Base-by-base conservation (phyloP, 306 rosid genomes). In the Rosa rugosa region DNA sequence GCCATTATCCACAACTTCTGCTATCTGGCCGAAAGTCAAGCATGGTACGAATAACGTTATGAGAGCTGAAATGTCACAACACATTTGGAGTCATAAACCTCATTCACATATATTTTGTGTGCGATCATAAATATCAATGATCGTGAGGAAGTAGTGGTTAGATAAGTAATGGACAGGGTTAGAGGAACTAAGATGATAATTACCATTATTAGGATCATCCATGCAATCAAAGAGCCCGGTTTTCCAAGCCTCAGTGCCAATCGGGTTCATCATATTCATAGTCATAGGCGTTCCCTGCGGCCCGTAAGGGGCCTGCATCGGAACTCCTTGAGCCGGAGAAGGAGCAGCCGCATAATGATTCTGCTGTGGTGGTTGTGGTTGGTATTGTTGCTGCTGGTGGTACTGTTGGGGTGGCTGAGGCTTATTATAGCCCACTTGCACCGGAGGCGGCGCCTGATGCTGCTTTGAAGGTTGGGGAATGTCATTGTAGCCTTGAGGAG, bases 181-280 rank as follows among this genome's bases (percentile, higher is more conserved):
- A 41, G 13, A 7, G 25, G 14, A 71, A 71, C 46, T 17, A 69
- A 47, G 41, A 18, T 36, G 22, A 16, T 54, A 22, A 69, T 34
- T 17, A 82, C 85, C 75, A 44, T 82, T 82, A 54, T 41, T 71
- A 40, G 81, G 85, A 77, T 82, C 81, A 11, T 82, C 70, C 81
- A 82, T 82, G 85, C 81, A 82, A 36, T 63, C 78, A 71, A 82
- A 82, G n/a, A 77, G 47, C 16, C 46, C 75, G 6, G 75, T 36
- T 27, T 10, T 77, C 85, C 85, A 82, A 16, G 5, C 11, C 73
- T 65, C 78, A 41, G 49, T 60, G 65, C 63, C 44, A 69, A 46
- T 49, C n/a, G 25, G 63, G 25, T n/a, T 23, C 41, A 57, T n/a
- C 8, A 13, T 22, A 56, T 16, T 45, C 23, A 46, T 56, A 18